Evolutionary conservation across 768 basidiomycete genomes (phyloP).

Genomic region (Leucosporidium scottii): DNA sequence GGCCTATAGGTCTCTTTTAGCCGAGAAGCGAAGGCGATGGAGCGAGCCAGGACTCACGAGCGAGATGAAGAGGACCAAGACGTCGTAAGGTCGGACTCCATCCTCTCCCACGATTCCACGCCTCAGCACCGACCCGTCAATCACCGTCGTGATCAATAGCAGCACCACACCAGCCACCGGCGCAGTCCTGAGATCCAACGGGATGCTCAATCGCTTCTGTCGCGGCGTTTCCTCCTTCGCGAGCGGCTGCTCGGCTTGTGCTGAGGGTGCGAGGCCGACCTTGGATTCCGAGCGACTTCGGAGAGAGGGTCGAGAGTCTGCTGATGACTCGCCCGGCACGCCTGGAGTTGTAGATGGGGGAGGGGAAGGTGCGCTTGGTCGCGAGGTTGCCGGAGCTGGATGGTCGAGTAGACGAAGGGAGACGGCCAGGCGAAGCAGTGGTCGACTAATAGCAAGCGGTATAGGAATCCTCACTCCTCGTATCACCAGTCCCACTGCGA

Average conservation of each 20-base stretch:
- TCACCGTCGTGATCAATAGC: slow-evolving; percentile 44
- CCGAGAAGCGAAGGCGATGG: too few species aligned
- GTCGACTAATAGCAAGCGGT: background rate
- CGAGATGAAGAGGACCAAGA: slow-evolving; percentile 84
- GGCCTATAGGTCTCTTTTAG: slow-evolving; percentile 41
- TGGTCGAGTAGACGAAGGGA: slow-evolving; percentile 25
- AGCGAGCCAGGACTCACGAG: slow-evolving; percentile 47
- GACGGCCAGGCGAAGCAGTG: background rate
- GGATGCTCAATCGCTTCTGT: slow-evolving; percentile 13
- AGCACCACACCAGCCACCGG: slow-evolving; percentile 47
- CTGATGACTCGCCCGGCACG: background rate
- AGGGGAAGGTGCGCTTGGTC: background rate
- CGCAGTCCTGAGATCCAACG: slow-evolving; percentile 40
- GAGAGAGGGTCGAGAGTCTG: background rate
- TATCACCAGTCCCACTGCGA: slow-evolving; percentile 31
- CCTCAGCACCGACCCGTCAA: slow-evolving; percentile 51
- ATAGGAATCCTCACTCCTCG: slow-evolving; percentile 25
- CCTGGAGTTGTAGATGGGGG: background rate
- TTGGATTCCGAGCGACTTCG: slow-evolving; percentile 3
- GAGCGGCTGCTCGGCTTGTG: background rate
- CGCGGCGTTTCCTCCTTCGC: background rate
- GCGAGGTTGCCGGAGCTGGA: background rate
- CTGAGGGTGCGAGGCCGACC: background rate
- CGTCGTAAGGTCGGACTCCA: slow-evolving; percentile 74
- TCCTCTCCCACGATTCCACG: slow-evolving; percentile 76